These are phyloP conservation scores for Lecanosticta acicola DNA, from an alignment of 2,329 filamentous ascomycete species.

Conservation along the genomic window DNA sequence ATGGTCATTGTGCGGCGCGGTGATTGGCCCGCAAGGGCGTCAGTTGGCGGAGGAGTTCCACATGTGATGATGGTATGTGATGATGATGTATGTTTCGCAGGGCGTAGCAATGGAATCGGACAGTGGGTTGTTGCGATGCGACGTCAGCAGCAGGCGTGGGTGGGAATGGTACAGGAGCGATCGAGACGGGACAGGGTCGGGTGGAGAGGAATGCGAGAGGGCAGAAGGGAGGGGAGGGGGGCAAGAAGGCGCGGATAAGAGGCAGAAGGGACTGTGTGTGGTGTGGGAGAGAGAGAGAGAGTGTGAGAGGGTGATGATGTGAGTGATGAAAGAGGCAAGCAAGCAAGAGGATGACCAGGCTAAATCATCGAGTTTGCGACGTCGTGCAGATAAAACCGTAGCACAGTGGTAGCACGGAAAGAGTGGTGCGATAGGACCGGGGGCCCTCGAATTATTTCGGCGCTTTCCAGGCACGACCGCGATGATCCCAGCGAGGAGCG, in stretches of 20 bases:
- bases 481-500: conserved; percentile 12
- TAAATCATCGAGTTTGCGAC: conserved; percentile 11
- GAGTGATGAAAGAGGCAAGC: conserved; percentile 4
- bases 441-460: conserved; percentile 10
- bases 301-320: conserved; percentile 1
- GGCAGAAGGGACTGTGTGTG: neutral
- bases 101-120: neutral
- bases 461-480: conserved; percentile 5
- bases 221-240: neutral
- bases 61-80: conserved; percentile 2
- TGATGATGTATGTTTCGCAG: too few species aligned
- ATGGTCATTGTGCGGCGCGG: conserved; percentile 1
- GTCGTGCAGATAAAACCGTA: conserved; percentile 19
- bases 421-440: conserved; percentile 11
- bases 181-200: neutral
- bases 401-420: conserved; percentile 3
- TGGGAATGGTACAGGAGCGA: neutral
- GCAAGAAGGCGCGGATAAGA: neutral
- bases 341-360: conserved; percentile 8
- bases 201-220: neutral
- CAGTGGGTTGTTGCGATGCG: neutral
- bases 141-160: neutral
- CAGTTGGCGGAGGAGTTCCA: neutral
- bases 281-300: neutral
- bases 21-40: neutral